Evolutionary conservation across 75 land plant species (phyloP).

Genomic region (Chamaecyparis obtusa): DNA sequence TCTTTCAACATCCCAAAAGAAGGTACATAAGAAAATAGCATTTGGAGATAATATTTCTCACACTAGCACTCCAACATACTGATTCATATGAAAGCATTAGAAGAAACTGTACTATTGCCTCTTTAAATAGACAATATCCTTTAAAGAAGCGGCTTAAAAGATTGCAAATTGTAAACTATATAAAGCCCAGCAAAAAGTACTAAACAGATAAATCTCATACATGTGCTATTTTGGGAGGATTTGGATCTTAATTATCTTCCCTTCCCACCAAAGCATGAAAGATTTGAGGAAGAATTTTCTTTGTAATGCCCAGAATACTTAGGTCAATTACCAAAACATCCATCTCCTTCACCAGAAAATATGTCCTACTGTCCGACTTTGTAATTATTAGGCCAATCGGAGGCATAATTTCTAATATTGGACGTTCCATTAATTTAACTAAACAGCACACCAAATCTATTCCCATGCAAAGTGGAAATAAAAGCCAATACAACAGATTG

Average conservation of each 20-base stretch:
- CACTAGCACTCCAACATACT: background rate
- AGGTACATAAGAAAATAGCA: background rate
- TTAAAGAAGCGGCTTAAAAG: background rate
- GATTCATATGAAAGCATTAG: background rate
- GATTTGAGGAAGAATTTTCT: background rate
- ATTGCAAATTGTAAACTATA: background rate
- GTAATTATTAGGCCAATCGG: background rate
- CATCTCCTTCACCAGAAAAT: background rate
- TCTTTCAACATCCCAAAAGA: slow-evolving; percentile 6
- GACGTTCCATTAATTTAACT: background rate
- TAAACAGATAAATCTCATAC: background rate
- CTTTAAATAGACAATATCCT: background rate
- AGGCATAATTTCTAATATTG: background rate
- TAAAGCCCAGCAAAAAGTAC: background rate
- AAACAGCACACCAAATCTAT: background rate
- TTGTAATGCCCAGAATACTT: background rate
- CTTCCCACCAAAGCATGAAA: background rate
- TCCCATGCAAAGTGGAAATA: background rate
- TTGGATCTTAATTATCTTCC: background rate
- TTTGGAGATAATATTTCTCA: background rate
- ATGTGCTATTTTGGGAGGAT: background rate
- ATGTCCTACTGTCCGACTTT: too few relatives aligned
- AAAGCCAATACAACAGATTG: background rate
- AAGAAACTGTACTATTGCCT: background rate
- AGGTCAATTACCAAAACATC: background rate